Evolutionary conservation across 176 grass and related monocot genomes (phyloP).

Genomic region (Lolium rigidum): DNA sequence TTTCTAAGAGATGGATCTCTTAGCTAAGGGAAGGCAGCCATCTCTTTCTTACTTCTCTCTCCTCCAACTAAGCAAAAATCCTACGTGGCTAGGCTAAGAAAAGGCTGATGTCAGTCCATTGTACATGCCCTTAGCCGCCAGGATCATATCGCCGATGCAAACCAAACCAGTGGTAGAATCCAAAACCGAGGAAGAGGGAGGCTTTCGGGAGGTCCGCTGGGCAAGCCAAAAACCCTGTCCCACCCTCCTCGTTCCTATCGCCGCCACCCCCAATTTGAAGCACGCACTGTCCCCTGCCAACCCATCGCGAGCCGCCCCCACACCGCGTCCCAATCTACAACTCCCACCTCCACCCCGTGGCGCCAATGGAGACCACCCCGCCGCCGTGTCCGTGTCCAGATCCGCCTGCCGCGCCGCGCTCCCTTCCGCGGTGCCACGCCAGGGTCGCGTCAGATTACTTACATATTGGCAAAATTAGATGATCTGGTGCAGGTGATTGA

Average conservation of each 20-base stretch:
- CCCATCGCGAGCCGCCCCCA: not conserved
- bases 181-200: not conserved
- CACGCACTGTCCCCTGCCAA: not conserved
- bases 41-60: no score
- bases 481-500: no score
- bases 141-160: not conserved
- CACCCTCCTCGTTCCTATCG: constrained; percentile 50
- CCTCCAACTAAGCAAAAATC: no score
- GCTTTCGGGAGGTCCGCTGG: no score
- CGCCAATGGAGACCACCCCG: constrained; percentile 58
- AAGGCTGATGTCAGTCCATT: no score
- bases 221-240: constrained; percentile 9
- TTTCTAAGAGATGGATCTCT: no score
- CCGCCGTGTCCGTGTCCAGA: constrained; percentile 55
- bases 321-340: not conserved
- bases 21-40: no score
- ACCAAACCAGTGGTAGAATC: not conserved
- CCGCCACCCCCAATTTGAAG: constrained; percentile 17
- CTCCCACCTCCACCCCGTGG: not conserved
- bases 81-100: no score
- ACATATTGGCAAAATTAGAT: no score
- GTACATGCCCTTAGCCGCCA: no score
- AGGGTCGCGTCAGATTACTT: not conserved
- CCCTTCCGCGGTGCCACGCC: not conserved
- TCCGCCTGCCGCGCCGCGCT: constrained; percentile 44